Evolutionary conservation across 2,329 filamentous ascomycete species (phyloP).

Genomic region (Ophiostoma sp.): DNA sequence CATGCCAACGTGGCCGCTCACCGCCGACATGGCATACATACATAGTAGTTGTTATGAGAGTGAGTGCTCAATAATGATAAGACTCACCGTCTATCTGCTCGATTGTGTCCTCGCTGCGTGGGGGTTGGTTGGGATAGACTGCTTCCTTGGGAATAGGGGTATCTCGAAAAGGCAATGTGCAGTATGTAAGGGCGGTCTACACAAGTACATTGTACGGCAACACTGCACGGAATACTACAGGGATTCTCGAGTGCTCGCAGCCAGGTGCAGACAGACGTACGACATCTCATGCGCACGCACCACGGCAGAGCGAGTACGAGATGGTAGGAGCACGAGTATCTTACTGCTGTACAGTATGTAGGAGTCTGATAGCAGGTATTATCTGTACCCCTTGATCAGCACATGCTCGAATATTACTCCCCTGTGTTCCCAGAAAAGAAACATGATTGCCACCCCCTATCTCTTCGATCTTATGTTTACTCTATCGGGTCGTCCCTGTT

Average conservation of each 20-base stretch:
- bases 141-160: constrained; percentile 14
- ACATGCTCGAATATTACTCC: neutral
- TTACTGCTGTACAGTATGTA: too few species aligned
- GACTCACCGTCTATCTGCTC: neutral
- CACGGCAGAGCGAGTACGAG: neutral
- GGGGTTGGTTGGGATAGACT: neutral
- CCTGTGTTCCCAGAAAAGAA: neutral
- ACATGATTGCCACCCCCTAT: constrained; percentile 7
- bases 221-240: neutral
- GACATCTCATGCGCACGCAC: neutral
- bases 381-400: neutral
- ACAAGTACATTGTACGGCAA: neutral
- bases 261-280: neutral
- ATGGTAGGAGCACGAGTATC: too few species aligned
- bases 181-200: neutral
- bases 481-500: neutral
- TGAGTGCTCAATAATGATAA: neutral
- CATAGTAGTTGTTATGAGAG: too few species aligned
- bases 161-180: neutral
- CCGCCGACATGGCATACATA: neutral
- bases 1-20: constrained; percentile 3
- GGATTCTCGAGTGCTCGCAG: neutral
- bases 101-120: neutral
- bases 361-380: neutral
- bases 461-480: neutral